Evolutionary conservation across 2,329 filamentous ascomycete genomes (phyloP).

Genomic region (Ustilaginoidea virens): DNA sequence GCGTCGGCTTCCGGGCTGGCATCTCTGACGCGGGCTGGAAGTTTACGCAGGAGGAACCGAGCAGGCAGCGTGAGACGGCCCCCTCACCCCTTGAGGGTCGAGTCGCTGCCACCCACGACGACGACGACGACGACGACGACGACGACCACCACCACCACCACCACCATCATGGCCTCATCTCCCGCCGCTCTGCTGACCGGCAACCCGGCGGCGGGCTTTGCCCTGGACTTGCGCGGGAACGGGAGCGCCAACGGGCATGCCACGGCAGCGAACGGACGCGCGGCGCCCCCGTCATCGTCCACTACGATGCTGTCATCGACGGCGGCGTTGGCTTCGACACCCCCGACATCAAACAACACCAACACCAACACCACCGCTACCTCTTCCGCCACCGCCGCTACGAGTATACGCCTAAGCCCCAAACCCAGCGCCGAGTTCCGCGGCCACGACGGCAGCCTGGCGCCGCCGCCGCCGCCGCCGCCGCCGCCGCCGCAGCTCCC

Average conservation of each 20-base stretch:
- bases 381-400: conserved; percentile 1
- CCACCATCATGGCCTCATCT: too few relatives aligned
- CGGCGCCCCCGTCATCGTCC: conserved; percentile 32
- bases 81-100: conserved; percentile 13
- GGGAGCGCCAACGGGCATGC: too few relatives aligned
- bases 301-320: conserved; percentile 23
- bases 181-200: too few relatives aligned
- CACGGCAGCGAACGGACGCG: conserved; percentile 30
- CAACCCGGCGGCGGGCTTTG: too few relatives aligned
- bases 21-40: conserved; percentile 13
- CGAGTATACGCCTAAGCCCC: conserved; percentile 8
- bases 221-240: too few relatives aligned
- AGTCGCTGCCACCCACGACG: conserved; percentile 12
- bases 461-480: too few relatives aligned
- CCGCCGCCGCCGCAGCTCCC: too few relatives aligned
- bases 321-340: too few relatives aligned
- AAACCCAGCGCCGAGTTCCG: conserved; percentile 16
- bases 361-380: background rate
- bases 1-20: background rate
- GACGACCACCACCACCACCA: conserved; percentile 15
- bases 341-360: conserved; percentile 1
- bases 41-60: conserved; percentile 18
- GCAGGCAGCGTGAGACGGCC: conserved; percentile 23
- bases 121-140: conserved; percentile 8
- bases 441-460: conserved; percentile 7